These are phyloP conservation scores for Microcyclosporella mali DNA, from an alignment of 2,329 filamentous ascomycete species.

Conservation along the genomic window DNA sequence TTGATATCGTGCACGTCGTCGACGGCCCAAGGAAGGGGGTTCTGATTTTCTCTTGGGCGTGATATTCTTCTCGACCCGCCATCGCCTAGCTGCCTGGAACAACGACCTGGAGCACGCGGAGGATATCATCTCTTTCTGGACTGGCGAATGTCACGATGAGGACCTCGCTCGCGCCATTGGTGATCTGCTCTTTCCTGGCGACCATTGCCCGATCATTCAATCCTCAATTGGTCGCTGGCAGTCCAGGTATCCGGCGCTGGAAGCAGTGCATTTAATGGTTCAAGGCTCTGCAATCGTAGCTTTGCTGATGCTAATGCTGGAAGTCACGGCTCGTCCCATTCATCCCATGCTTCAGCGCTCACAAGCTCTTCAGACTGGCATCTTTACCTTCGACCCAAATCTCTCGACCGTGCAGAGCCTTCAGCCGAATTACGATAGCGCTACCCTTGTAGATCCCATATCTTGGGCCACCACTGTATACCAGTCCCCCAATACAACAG, in stretches of 20 bases:
- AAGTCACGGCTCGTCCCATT: background rate
- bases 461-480: slow-evolving; percentile 9
- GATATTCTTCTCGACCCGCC: too few species aligned
- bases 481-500: slow-evolving; percentile 3
- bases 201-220: background rate
- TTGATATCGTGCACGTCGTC: too few species aligned
- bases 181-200: background rate
- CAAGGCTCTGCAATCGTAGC: background rate
- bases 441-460: background rate
- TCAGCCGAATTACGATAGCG: background rate
- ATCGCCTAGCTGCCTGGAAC: too few species aligned
- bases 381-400: background rate
- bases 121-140: too few species aligned
- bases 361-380: background rate
- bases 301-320: slow-evolving; percentile 2
- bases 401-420: background rate
- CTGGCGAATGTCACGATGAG: background rate
- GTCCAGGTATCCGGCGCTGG: background rate
- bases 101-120: too few species aligned
- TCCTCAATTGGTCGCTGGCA: background rate
- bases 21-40: too few species aligned
- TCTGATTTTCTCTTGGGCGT: too few species aligned
- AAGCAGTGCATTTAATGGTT: background rate
- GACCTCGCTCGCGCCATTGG: background rate
- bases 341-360: background rate